Evolutionary conservation across 2,329 filamentous ascomycete genomes (phyloP), one percentile per base, ranked within the genome.

Genomic region (Trematosphaeria pertusa): DNA sequence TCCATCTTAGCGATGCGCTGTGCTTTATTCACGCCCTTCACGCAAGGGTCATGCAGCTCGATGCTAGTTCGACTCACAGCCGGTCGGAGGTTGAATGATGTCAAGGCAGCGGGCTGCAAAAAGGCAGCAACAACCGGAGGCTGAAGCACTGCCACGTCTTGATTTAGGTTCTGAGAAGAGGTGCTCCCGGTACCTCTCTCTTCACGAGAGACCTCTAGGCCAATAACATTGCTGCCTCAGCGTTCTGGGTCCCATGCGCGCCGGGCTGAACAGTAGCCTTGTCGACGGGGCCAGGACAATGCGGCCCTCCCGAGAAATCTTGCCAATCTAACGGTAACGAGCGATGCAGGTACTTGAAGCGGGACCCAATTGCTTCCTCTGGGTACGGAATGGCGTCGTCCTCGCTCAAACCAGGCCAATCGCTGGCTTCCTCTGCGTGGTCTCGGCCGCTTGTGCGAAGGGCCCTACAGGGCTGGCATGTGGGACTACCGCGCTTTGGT

Each of bases 101-200:
- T 53, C 42, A 52, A 51, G 22, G 30, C 43, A 40, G 39, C 22
- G 41, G 41, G 43, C 20, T 48, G 33, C n/a, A 39, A 38, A 45
- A 52, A 39, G 42, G 45, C 37, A 54, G 35, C 43, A 50, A 39
- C 31, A 58, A 47, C 54, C 43, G 54, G 48, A 57, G 58, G 63
- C 62, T 64, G 58, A 62, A 55, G 59, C 60, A 63, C 60, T 55
- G 62, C 62, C 62, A 58, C 61, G 43, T 31, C 46, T 56, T 22
- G 28, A 56, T 48, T 56, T 40, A 43, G 50, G 43, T 46, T 41
- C 38, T 34, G 39, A 47, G 26, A 43, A 52, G 38, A 48, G 37
- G 33, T 42, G 37, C 48, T 42, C 37, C 42, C 45, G 35, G 37
- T 31, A 31, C 12, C 33, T 54, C 34, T 36, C 18, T 24, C 39